Base-by-base conservation (phyloP, 441 rosid species). In the Populus hybrid region DNA sequence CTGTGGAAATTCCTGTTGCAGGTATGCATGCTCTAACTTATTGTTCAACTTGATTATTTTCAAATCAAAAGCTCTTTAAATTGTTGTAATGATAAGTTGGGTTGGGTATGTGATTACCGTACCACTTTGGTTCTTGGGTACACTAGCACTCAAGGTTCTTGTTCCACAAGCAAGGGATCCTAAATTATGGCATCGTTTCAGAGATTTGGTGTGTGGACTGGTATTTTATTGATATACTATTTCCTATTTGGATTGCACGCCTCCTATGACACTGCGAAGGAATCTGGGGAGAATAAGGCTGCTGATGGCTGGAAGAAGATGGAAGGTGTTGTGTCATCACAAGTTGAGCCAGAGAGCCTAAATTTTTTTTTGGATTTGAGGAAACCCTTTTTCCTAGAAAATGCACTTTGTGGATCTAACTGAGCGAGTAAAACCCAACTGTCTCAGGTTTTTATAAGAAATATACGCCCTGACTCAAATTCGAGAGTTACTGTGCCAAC, bases 1-100 rank as follows among this genome's bases (percentile, higher is more conserved):
- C 98, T n/a, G 98, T 93, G 6, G 98, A 95, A 83, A 92, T 95
- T 57, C 98, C 99, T 0, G 98, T 95, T 35, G 85, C 88, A 88
- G 99, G 99, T 16, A 0, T 34, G 5, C 3, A 14, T 40, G n/a
- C n/a, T 7, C 26, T 7, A 36, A 81, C 0, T 2, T 81, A 0
- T 90, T 89, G 38, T 84, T 91, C 70, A 8, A 2, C 40, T 36
- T 36, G 10, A 36, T 36, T 36, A 36, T 36, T 36, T 36, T 36
- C 40, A 36, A 36, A 36, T 8, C 40, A 36, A 36, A 36, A 36
- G 40, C 40, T 36, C 40, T 36, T 36, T 26, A 26, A 26, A 26
- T 26, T 26, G 26, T 26, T 26, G 26, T 1, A 26, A 23, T 23
- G 24, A 23, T 23, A 23, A 23, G 81, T 23, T 91, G 94, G 96